Percentiles rank a stretch among this genome's conserved stretches.
Evolutionary conservation across 2,329 filamentous ascomycete species (phyloP).

Genomic region (Bipolaris cookei): DNA sequence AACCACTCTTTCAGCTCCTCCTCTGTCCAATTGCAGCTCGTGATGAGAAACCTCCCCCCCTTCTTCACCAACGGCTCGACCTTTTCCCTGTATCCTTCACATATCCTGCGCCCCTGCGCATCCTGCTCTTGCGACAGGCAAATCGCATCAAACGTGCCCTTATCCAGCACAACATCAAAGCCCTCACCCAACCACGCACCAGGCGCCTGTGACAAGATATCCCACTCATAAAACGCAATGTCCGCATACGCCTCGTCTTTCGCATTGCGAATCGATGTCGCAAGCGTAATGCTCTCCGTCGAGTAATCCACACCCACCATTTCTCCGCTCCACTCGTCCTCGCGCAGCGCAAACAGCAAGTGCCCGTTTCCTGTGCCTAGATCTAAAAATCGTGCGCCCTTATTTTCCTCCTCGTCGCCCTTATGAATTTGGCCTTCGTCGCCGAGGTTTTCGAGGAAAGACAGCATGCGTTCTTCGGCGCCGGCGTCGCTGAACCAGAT

Average conservation of each 20-base stretch:
- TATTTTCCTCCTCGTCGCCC: slow-evolving; percentile 34
- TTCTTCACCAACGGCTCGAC: slow-evolving; percentile 71
- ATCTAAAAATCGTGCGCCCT: slow-evolving; percentile 69
- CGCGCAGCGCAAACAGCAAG: slow-evolving; percentile 80
- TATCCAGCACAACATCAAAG: slow-evolving; percentile 94
- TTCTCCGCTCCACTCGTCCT: slow-evolving; percentile 69
- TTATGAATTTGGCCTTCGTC: slow-evolving; percentile 55
- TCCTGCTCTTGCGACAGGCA: slow-evolving; percentile 69
- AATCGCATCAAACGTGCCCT: slow-evolving; percentile 97
- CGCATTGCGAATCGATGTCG: slow-evolving; percentile 63
- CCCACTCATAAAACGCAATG: slow-evolving; percentile 61
- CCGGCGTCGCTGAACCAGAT: slow-evolving; percentile 96
- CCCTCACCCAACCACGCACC: slow-evolving; percentile 66
- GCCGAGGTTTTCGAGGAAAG: slow-evolving; percentile 64
- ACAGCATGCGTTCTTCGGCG: slow-evolving; percentile 80
- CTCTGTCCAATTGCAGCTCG: slow-evolving; percentile 98
- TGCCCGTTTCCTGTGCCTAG: slow-evolving; percentile 94
- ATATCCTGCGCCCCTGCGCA: slow-evolving; percentile 64
- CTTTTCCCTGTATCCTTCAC: slow-evolving; percentile 75
- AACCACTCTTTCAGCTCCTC: slow-evolving; percentile 85
- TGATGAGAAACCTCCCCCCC: slow-evolving; percentile 80
- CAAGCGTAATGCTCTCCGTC: slow-evolving; percentile 73
- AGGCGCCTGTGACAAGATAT: slow-evolving; percentile 54
- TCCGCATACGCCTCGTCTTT: slow-evolving; percentile 37
- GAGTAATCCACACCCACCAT: slow-evolving; percentile 93